Conservation (phyloP, 768 basidiomycete genomes). For the Hydnum rufescens region DNA sequence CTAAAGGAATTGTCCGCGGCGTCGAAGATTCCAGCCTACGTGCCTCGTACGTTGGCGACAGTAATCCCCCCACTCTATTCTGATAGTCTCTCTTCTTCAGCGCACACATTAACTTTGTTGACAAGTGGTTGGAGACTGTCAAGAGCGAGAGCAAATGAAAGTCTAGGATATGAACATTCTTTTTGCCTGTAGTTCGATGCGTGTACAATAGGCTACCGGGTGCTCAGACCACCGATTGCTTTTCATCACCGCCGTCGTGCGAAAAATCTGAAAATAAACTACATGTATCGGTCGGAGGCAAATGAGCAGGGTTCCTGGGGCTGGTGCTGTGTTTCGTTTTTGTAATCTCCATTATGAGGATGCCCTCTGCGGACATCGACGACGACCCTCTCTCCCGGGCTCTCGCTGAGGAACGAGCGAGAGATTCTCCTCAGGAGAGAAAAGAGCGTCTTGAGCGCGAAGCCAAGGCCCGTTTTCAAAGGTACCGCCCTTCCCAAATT, state of each 20-base stretch:
- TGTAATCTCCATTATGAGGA: too few species aligned
- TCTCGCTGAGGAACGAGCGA: background rate
- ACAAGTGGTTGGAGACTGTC: constrained; percentile 32
- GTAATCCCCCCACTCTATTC: background rate
- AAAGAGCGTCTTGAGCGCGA: background rate
- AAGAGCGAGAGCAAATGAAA: too few species aligned
- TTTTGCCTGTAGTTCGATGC: too few species aligned
- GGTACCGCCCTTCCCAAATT: background rate
- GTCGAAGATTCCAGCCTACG: constrained; percentile 34
- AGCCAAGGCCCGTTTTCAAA: background rate
- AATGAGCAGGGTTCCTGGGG: too few species aligned
- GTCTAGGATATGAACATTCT: too few species aligned
- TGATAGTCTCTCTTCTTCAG: constrained; percentile 11
- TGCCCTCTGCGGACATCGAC: background rate
- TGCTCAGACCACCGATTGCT: too few species aligned
- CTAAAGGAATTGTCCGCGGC: constrained; percentile 45
- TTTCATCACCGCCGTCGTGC: too few species aligned
- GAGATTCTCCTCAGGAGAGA: background rate
- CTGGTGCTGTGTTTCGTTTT: too few species aligned
- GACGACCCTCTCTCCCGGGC: background rate
- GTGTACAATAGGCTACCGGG: too few species aligned
- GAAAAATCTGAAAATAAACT: too few species aligned
- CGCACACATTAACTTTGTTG: constrained; percentile 52
- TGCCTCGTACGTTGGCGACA: background rate
- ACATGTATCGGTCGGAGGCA: too few species aligned